Evolutionary conservation across 2,329 filamentous ascomycete species (phyloP), one percentile per base, ranked within the genome.

Genomic region (Monosporascus sp.): DNA sequence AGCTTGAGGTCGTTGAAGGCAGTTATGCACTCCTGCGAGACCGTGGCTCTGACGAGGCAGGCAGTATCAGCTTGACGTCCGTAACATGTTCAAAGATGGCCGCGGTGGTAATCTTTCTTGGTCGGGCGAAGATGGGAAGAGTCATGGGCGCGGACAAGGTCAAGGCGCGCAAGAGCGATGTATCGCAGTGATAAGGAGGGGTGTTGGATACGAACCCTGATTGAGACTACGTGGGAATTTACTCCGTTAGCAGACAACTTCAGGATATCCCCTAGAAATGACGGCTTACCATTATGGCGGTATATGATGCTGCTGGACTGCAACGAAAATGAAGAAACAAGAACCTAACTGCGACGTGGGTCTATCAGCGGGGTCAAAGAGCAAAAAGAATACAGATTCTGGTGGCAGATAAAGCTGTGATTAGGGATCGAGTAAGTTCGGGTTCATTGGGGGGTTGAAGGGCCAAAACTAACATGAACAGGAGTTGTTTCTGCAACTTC

Each of bases 1-100:
- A 91, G 84, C 83, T 93, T 93, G 62, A 93, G 82, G 63, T 92
- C 86, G 74, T 92, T 90, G 82, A 86, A 93, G 55, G 77, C 73
- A 62, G 71, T 70, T 70, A 84, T 82, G 81, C 88, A 91, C 55
- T 92, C 87, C 69, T 82, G 80, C 61, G 81, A 75, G 66, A 91
- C 84, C 70, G 80, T 79, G 64, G 88, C 87, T 81, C 88, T 91
- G 73, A 4, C 60, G 11, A 42, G 42, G 47, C 6, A 27, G 52
- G 49, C 50, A 51, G 54, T 39, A 47, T 50, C 44, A 47, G 38
- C 41, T 51, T 36, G 17, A 31, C 17, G 18, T 39, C 34, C 18
- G 42, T 14, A 34, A 5, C 31, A 34, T 11, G 11, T 25, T 22
- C 45, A 9, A 25, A 37, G 22, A 42, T 14, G 5, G 45, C 17